A percentile compares a stretch with the other conserved stretches of the same genome.
phyloP scores from a whole-genome alignment of 2,329 filamentous ascomycete genomes.

The Colletotrichum sp. region DNA sequence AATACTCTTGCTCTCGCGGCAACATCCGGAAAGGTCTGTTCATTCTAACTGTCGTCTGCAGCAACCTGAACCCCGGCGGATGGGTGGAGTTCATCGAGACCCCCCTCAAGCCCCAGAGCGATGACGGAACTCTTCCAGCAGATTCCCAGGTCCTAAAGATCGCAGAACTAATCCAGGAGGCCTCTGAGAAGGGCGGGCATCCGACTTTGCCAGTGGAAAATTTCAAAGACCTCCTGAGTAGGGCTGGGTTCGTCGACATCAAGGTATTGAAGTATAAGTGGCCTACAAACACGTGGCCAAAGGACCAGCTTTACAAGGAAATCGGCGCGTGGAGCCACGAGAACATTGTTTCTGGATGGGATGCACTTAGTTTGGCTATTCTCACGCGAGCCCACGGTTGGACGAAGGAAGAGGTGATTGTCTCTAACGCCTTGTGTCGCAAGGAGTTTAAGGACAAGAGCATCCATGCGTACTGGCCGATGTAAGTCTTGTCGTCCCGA shows the following conservation, averaged over 20 bases:
- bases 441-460: background rate
- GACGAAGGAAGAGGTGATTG: background rate
- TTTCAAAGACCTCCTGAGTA: background rate
- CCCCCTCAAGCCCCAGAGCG: conserved; percentile 37
- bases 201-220: background rate
- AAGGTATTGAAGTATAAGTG: background rate
- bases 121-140: conserved; percentile 41
- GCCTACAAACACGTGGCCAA: background rate
- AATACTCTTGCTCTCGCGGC: no score
- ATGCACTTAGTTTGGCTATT: background rate
- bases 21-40: no score
- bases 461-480: background rate
- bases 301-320: background rate
- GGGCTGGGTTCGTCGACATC: background rate
- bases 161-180: conserved; percentile 28
- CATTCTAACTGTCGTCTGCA: no score
- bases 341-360: background rate
- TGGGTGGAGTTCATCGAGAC: conserved; percentile 50
- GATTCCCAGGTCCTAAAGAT: conserved; percentile 28
- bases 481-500: background rate
- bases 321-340: background rate
- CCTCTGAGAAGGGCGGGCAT: background rate
- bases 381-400: background rate
- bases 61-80: conserved; percentile 44
- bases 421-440: background rate